Conservation (phyloP, 2,329 filamentous ascomycete genomes). For the Truncatella angustata region DNA sequence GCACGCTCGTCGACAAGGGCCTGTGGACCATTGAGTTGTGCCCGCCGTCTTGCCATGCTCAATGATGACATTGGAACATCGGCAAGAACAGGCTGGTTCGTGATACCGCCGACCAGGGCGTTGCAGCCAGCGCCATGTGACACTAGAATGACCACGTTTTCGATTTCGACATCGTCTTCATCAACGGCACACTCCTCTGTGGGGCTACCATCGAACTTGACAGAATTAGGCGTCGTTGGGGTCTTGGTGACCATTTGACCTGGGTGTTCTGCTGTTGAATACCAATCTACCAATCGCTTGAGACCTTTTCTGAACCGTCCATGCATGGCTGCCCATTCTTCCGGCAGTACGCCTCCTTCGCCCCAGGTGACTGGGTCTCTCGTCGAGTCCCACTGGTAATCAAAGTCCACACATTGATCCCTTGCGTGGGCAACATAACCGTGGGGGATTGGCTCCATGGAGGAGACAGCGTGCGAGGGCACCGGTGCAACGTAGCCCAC, state of each 20-base stretch:
- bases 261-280: conserved; percentile 55
- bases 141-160: conserved; percentile 81
- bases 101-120: conserved; percentile 87
- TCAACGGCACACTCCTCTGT: conserved; percentile 32
- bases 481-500: conserved; percentile 69
- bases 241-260: conserved; percentile 50
- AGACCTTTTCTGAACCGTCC: conserved; percentile 80
- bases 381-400: conserved; percentile 96
- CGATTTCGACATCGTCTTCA: conserved; percentile 59
- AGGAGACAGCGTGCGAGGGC: conserved; percentile 80
- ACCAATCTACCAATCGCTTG: conserved; percentile 80
- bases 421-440: conserved; percentile 90
- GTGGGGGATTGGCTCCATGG: conserved; percentile 75
- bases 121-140: conserved; percentile 97
- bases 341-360: conserved; percentile 80
- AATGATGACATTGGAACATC: conserved; percentile 89
- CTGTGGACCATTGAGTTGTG: conserved; percentile 37
- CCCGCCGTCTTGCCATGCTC: conserved; percentile 76
- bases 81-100: conserved; percentile 84
- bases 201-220: conserved; percentile 18
- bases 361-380: conserved; percentile 77
- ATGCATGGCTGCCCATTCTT: conserved; percentile 97
- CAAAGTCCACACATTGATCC: conserved; percentile 81
- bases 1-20: conserved; percentile 18
- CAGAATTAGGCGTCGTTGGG: conserved; percentile 17